These are phyloP conservation scores for Noccaea caerulescens DNA, from an alignment of 345 rosid species.

Conservation along the genomic window DNA sequence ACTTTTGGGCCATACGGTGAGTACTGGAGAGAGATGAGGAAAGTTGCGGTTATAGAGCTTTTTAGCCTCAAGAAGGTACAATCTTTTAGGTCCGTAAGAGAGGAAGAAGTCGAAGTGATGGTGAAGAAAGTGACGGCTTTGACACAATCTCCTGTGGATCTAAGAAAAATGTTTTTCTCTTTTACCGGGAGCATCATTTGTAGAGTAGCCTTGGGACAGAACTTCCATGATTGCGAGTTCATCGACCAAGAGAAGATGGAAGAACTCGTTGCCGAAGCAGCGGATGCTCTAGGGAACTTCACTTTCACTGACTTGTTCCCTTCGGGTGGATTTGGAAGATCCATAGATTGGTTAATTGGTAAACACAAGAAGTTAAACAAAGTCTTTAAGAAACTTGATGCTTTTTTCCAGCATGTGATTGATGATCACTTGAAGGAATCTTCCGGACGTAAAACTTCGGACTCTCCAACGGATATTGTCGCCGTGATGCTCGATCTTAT, in stretches of 20 bases:
- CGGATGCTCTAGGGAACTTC: not conserved
- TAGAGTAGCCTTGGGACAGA: constrained; percentile 51
- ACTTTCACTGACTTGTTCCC: constrained; percentile 47
- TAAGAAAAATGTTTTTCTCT: constrained; percentile 37
- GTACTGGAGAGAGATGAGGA: constrained; percentile 44
- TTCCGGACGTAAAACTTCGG: not conserved
- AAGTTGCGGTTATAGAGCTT: constrained; percentile 25
- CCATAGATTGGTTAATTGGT: constrained; percentile 48
- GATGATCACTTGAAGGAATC: constrained; percentile 52
- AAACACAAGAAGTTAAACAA: constrained; percentile 34
- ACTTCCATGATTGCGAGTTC: constrained; percentile 33
- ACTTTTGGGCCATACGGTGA: constrained; percentile 38
- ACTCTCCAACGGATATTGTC: constrained; percentile 32
- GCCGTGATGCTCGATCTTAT: constrained; percentile 21
- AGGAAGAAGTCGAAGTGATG: constrained; percentile 32
- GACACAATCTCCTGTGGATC: constrained; percentile 28
- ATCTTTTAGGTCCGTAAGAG: constrained; percentile 25
- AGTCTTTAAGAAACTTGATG: constrained; percentile 46
- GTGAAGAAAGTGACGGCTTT: constrained; percentile 9
- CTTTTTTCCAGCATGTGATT: constrained; percentile 49
- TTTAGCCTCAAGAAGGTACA: constrained; percentile 16
- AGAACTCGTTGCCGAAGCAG: constrained; percentile 7
- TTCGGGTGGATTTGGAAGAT: constrained; percentile 36
- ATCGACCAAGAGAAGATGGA: constrained; percentile 18
- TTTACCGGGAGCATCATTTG: constrained; percentile 41